Base-by-base conservation (phyloP, 495 filamentous ascomycete species). In the Glarea lozoyensis region DNA sequence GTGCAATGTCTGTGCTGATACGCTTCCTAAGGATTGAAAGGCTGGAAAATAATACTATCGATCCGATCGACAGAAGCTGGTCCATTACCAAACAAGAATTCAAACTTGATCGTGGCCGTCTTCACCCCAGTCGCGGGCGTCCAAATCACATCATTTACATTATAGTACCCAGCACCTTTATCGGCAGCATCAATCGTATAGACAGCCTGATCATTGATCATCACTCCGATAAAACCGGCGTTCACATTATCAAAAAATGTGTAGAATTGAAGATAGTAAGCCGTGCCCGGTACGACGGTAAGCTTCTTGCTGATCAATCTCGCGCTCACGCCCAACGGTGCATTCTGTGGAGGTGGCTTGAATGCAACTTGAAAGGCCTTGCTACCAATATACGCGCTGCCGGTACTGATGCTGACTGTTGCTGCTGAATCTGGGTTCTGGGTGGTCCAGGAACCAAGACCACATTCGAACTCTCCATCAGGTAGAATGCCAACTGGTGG, bases 381-480 rank as follows among this genome's bases (percentile, higher is more conserved):
- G 25, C n/a, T n/a, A n/a, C 25, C 25, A n/a, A 29, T 29, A 42
- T 6, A 36, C 22, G 2, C 7, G 0, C 25, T 39, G 9, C 44
- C 48, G n/a, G 18, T 40, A 3, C 22, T 27, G 17, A 40, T 32
- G 38, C 36, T 40, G 38, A 40, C 20, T 3, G 31, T 37, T 13
- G 39, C 35, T 21, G 35, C 31, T 2, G 37, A 15, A 25, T 56
- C 53, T n/a, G 45, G 45, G 5, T 49, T 40, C 23, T 53, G 31
- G 20, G 48, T 30, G 2, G 30, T 44, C 55, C 55, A 57, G 1
- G 53, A 45, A 4, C 41, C 42, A 13, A 45, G 10, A 0, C 38
- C 44, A 16, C 55, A 57, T 29, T 57, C 55, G 21, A 57, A 57
- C 20, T 56, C 55, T 4, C 55, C 49, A 32, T 53, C 43, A 4